These are phyloP conservation scores for Hirschioporus abietinus DNA, from an alignment of 768 basidiomycete species.

Conservation along the genomic window DNA sequence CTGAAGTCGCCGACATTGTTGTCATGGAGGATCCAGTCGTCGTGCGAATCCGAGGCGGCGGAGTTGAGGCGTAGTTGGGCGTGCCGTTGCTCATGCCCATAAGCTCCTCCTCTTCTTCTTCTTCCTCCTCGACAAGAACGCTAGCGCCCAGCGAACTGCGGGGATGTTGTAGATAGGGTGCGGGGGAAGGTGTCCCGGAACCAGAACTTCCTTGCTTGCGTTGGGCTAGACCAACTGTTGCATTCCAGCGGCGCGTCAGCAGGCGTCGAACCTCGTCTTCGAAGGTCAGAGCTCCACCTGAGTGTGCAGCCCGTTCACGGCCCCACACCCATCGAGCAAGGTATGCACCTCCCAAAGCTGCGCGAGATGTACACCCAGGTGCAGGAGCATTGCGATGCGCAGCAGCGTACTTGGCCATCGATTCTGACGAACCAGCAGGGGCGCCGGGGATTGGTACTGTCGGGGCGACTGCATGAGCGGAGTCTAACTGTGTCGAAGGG, in stretches of 20 bases:
- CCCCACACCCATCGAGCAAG: constrained; percentile 86
- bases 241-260: constrained; percentile 69
- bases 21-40: constrained; percentile 44
- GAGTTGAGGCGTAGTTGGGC: constrained; percentile 29
- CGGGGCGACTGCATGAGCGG: constrained; percentile 50
- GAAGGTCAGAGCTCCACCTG: constrained; percentile 44
- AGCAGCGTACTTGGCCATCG: constrained; percentile 17
- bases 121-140: constrained; percentile 67
- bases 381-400: constrained; percentile 74
- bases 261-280: constrained; percentile 77
- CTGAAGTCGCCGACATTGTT: constrained; percentile 22
- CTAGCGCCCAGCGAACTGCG: constrained; percentile 39
- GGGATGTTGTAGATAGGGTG: constrained; percentile 49
- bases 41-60: constrained; percentile 44
- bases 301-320: constrained; percentile 40
- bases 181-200: constrained; percentile 52
- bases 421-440: constrained; percentile 5
- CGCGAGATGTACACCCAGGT: constrained; percentile 60
- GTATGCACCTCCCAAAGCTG: constrained; percentile 70
- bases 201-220: constrained; percentile 58
- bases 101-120: constrained; percentile 58
- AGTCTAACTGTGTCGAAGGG: constrained; percentile 70
- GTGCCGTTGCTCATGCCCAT: constrained; percentile 22
- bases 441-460: constrained; percentile 1
- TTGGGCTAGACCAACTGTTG: constrained; percentile 50